Evolutionary conservation across 75 land plant genomes (phyloP).

Genomic region (Pinus taeda): DNA sequence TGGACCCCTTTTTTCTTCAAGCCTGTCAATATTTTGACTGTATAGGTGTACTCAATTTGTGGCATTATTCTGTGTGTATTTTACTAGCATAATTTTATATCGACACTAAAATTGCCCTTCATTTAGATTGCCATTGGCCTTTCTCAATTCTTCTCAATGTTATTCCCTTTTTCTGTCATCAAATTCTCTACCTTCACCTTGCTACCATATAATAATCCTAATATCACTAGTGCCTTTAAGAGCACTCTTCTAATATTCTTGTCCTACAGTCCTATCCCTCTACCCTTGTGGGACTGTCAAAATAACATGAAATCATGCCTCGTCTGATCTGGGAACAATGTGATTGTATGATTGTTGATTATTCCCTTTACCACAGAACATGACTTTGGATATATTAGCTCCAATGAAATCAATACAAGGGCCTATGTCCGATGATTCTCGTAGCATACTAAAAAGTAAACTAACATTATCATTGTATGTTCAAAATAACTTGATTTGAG

Average conservation of each 20-base stretch:
- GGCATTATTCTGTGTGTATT: not conserved
- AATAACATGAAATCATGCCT: not conserved
- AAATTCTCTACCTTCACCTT: not conserved
- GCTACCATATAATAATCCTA: not conserved
- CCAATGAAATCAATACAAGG: not conserved
- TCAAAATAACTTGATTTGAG: not conserved
- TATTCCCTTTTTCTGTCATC: not conserved
- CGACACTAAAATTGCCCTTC: not conserved
- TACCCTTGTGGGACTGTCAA: not conserved
- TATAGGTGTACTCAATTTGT: not conserved
- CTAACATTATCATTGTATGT: not conserved
- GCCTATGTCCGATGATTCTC: not conserved
- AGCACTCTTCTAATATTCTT: not conserved
- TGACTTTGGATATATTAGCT: not conserved
- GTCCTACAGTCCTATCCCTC: not conserved
- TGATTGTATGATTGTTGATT: not conserved
- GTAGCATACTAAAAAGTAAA: not conserved
- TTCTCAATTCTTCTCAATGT: not conserved
- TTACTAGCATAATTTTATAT: not conserved
- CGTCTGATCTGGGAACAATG: not conserved
- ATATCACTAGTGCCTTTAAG: not conserved
- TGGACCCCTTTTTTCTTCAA: not conserved
- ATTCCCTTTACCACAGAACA: no score
- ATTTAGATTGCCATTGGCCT: not conserved
- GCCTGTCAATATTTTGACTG: not conserved